Evolutionary conservation across 345 rosid species (phyloP).

Genomic region (Hirschfeldia incana): DNA sequence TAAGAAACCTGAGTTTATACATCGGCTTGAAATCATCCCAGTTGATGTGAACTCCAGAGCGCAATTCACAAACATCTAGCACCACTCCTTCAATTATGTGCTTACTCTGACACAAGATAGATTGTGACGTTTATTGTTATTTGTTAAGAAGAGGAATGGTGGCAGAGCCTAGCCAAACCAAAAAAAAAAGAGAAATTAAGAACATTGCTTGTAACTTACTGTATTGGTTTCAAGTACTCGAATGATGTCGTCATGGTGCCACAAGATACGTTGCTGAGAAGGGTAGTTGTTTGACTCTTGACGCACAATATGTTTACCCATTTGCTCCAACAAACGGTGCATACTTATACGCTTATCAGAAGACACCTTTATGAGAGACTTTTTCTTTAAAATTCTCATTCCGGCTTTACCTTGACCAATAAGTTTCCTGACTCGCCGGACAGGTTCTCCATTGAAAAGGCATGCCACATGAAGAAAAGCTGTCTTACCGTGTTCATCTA

Average conservation of each 20-base stretch:
- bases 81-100: neutral
- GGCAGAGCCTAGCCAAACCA: neutral
- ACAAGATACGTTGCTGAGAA: neutral
- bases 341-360: neutral
- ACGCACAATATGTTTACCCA: slow-evolving; percentile 3
- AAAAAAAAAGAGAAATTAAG: neutral
- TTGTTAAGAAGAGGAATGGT: neutral
- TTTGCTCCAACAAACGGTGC: slow-evolving; percentile 6
- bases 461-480: slow-evolving; percentile 17
- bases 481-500: neutral
- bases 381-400: neutral
- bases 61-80: neutral
- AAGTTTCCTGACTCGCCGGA: neutral
- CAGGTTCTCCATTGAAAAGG: slow-evolving; percentile 16
- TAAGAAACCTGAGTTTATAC: slow-evolving; percentile 21
- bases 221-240: neutral
- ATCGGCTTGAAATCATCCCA: slow-evolving; percentile 10
- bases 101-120: slow-evolving; percentile 1
- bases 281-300: neutral
- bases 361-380: slow-evolving; percentile 21
- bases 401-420: neutral
- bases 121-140: neutral
- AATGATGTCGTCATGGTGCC: neutral
- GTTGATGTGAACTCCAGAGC: neutral
- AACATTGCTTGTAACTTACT: slow-evolving; percentile 12